Evolutionary conservation across 2,329 filamentous ascomycete genomes (phyloP).

Genomic region (Beauveria sp.): DNA sequence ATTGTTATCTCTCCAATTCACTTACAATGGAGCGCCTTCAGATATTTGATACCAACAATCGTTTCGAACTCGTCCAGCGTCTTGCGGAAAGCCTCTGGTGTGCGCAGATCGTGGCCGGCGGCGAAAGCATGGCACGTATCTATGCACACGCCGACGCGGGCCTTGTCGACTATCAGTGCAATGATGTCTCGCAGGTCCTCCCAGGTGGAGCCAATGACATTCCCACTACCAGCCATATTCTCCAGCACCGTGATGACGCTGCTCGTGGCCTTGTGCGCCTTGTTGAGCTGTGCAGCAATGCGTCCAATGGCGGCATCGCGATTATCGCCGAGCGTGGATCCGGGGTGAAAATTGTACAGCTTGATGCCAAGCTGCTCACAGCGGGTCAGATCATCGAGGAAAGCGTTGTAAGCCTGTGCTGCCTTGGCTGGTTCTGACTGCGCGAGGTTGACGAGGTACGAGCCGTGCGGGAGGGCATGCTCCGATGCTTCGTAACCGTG

Average conservation of each 20-base stretch:
- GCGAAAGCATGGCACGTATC: constrained; percentile 97
- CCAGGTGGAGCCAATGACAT: constrained; percentile 78
- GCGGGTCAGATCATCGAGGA: constrained; percentile 78
- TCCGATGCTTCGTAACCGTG: constrained; percentile 64
- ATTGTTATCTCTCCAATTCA: neutral
- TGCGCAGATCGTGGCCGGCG: constrained; percentile 82
- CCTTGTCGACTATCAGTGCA: constrained; percentile 67
- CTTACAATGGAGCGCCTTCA: constrained; percentile 69
- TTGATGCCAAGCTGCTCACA: constrained; percentile 80
- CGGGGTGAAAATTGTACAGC: constrained; percentile 98
- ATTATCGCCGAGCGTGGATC: constrained; percentile 63
- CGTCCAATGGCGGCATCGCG: constrained; percentile 65
- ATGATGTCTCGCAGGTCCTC: constrained; percentile 85
- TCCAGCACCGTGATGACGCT: constrained; percentile 80
- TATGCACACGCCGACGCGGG: constrained; percentile 83
- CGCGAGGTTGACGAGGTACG: constrained; percentile 93
- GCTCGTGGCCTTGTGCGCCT: constrained; percentile 67
- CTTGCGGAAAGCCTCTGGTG: constrained; percentile 61
- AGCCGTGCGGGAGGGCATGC: constrained; percentile 84
- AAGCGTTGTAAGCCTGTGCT: constrained; percentile 75
- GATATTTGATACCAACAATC: constrained; percentile 68
- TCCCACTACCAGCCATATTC: constrained; percentile 90
- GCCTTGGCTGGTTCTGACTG: constrained; percentile 74
- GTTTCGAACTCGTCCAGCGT: constrained; percentile 72
- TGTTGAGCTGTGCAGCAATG: constrained; percentile 76